A percentile compares a stretch with the other conserved stretches of the same genome.
These are phyloP conservation scores for Talaromyces sp. DNA, from an alignment of 2,329 filamentous ascomycete species.

Conservation along the genomic window DNA sequence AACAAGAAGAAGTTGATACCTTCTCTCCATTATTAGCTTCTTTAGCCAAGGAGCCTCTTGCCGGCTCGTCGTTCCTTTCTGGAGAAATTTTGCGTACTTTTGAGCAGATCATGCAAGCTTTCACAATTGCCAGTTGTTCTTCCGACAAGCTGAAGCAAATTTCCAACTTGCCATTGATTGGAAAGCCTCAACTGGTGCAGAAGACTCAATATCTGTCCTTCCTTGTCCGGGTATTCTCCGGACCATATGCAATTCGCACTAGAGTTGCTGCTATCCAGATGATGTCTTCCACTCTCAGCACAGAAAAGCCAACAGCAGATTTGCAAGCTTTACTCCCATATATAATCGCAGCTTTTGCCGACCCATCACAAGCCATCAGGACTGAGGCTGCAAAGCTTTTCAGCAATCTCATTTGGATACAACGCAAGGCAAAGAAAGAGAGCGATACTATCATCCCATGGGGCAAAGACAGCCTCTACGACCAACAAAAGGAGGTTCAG, in stretches of 20 bases:
- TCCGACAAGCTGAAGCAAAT: constrained; percentile 36
- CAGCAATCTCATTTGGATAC: constrained; percentile 54
- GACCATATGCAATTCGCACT: constrained; percentile 66
- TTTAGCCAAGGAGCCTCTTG: constrained; percentile 30
- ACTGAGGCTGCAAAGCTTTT: constrained; percentile 70
- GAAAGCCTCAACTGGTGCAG: constrained; percentile 49
- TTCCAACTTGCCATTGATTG: constrained; percentile 39
- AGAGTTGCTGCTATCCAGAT: constrained; percentile 68
- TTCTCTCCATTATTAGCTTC: constrained; percentile 34
- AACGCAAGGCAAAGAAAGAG: constrained; percentile 49
- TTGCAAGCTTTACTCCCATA: constrained; percentile 84
- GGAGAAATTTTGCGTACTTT: constrained; percentile 36
- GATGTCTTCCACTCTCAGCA: constrained; percentile 56
- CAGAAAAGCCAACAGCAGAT: constrained; percentile 57
- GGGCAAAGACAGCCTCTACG: constrained; percentile 67
- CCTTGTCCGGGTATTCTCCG: constrained; percentile 71
- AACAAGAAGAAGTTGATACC: constrained; percentile 29
- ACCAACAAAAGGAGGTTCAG: constrained; percentile 49
- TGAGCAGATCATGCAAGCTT: constrained; percentile 39
- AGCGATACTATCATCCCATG: constrained; percentile 48
- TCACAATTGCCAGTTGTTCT: constrained; percentile 35
- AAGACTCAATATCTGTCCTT: constrained; percentile 72
- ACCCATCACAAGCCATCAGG: constrained; percentile 73
- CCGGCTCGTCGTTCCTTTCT: constrained; percentile 40
- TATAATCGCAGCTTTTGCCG: constrained; percentile 69